Conservation (phyloP, 2,329 filamentous ascomycete genomes). For the Hymenoscyphus infarciens region DNA sequence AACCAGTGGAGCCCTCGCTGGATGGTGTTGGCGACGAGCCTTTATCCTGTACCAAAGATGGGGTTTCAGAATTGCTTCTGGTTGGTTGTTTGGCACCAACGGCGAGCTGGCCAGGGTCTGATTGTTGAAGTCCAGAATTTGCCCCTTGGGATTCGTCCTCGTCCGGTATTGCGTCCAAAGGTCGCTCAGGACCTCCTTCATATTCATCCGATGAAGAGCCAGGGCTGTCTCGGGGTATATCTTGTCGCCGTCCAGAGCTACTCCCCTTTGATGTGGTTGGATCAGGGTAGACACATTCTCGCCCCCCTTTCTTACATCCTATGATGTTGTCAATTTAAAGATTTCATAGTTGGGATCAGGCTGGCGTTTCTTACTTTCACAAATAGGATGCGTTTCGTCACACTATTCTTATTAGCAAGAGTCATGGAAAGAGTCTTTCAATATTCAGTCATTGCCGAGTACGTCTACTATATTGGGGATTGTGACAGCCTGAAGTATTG, state of each 20-base stretch:
- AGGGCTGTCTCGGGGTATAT: constrained; percentile 36
- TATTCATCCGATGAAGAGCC: constrained; percentile 52
- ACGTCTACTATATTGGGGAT: not conserved
- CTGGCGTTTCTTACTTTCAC: constrained; percentile 59
- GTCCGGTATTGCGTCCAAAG: constrained; percentile 54
- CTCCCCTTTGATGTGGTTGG: constrained; percentile 41
- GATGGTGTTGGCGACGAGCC: constrained; percentile 53
- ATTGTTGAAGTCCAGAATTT: constrained; percentile 35
- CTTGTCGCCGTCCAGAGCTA: constrained; percentile 17
- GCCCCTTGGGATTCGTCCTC: constrained; percentile 44
- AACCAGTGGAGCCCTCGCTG: constrained; percentile 37
- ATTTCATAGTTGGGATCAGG: constrained; percentile 2
- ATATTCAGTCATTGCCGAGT: not conserved
- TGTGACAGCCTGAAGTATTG: not conserved
- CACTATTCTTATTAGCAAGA: constrained; percentile 56
- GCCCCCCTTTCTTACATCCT: constrained; percentile 88
- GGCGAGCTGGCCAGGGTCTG: constrained; percentile 40
- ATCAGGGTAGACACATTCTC: constrained; percentile 89
- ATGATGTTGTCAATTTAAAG: constrained; percentile 25
- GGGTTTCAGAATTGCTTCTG: constrained; percentile 51
- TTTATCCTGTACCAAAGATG: constrained; percentile 49
- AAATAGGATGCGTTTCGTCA: constrained; percentile 82
- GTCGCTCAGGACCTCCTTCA: constrained; percentile 42
- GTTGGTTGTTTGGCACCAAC: constrained; percentile 37
- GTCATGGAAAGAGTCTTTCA: not conserved